Base-by-base conservation (phyloP, 2,329 filamentous ascomycete species). In the Ophiostoma montium region DNA sequence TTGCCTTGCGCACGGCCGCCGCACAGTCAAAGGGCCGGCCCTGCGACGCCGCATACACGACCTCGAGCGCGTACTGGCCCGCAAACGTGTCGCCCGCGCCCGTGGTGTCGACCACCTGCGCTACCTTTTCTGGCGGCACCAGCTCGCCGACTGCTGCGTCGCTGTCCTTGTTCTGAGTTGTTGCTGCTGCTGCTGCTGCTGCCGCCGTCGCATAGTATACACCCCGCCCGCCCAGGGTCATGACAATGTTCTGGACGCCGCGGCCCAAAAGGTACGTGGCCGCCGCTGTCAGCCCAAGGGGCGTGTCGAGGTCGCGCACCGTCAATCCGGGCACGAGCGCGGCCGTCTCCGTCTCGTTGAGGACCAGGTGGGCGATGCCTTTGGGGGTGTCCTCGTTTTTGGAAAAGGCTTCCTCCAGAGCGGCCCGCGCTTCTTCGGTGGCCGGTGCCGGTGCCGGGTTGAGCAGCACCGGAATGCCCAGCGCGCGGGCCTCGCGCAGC, bases 51-150 rank as follows among this genome's bases (percentile, higher is more conserved):
- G 21, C 61, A 9, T 48, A 71, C 35, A 86, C 85, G 30, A 83
- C 74, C 50, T 80, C 76, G 23, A 92, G 76, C 3, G 86, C 84
- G 62, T 95, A 94, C 19, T 79, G 84, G 2, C 92, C 90, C 5
- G 94, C 86, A 66, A 95, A 95, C 0, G 90, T 95, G 63, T 96
- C 90, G 0, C 90, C 90, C 5, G 92, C 92, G 2, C 84, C 90
- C 8, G 90, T 96, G 1, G 90, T 96, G 63, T 96, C 90, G 5
- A 95, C 78, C 2, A 96, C 90, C 18, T 63, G 66, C 4, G 86
- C 82, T 8, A 55, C 54, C 63, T 84, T 82, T 53, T 76, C 72
- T 0, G 85, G 86, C 2, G 68, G 63, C 5, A 88, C 64, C 55
- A 79, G 59, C 1, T 68, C 71, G 47, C 68, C 68, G 39, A 57